These are phyloP conservation scores for Ceratocystis ficicola DNA, from an alignment of 2,329 filamentous ascomycete species.

Conservation along the genomic window DNA sequence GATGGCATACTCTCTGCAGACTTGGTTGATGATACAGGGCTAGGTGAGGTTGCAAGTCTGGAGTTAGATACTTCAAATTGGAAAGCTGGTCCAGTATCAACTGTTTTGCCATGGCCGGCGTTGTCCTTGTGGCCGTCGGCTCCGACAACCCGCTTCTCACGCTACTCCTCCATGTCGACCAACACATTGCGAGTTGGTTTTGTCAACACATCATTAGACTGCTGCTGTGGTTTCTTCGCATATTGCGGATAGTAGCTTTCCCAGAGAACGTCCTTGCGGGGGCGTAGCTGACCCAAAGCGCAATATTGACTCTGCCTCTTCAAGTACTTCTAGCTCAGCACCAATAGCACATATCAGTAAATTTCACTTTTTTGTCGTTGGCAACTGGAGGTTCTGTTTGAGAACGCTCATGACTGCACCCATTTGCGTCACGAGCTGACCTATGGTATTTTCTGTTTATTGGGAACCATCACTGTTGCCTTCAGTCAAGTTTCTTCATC, in stretches of 20 bases:
- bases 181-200: not conserved
- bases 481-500: conserved; percentile 33
- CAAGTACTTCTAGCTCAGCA: conserved; percentile 57
- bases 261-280: not conserved
- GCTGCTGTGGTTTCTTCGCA: not conserved
- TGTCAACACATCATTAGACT: not conserved
- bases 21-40: conserved; percentile 14
- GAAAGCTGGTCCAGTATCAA: not conserved
- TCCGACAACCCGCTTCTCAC: not conserved
- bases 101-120: not conserved
- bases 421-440: conserved; percentile 44
- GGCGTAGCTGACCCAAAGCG: conserved; percentile 29
- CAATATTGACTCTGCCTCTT: conserved; percentile 48
- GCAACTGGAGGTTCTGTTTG: conserved; percentile 40
- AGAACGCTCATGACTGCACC: conserved; percentile 43
- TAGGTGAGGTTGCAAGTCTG: not conserved
- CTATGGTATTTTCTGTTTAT: conserved; percentile 32
- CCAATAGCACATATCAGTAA: conserved; percentile 63
- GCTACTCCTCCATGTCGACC: not conserved
- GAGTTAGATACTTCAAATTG: conserved; percentile 23
- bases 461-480: conserved; percentile 16
- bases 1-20: conserved; percentile 19
- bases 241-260: not conserved
- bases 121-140: not conserved
- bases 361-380: conserved; percentile 56